Conservation (phyloP, 2,329 filamentous ascomycete species). For the Helotiales sp. region DNA sequence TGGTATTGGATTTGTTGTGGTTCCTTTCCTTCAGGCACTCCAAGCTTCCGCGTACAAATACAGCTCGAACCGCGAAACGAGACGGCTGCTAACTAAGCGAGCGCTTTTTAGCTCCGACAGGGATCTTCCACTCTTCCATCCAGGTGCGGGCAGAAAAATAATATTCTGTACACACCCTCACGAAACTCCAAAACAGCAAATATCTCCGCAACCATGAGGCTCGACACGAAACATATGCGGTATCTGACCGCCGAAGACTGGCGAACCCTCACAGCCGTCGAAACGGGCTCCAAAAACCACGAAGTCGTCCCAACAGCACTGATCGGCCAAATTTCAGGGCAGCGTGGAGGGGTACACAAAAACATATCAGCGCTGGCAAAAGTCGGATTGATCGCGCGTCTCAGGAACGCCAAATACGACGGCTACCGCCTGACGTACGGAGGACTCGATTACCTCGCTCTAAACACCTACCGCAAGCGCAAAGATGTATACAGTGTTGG, state of each 20-base stretch:
- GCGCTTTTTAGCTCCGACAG: slow-evolving; percentile 29
- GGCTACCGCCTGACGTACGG: slow-evolving; percentile 97
- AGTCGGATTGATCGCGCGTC: slow-evolving; percentile 84
- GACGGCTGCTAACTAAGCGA: slow-evolving; percentile 30
- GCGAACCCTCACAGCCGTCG: slow-evolving; percentile 90
- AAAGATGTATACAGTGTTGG: slow-evolving; percentile 89
- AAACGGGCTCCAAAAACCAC: slow-evolving; percentile 94
- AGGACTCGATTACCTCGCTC: slow-evolving; percentile 94
- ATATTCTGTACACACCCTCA: slow-evolving; percentile 12
- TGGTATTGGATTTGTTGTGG: slow-evolving; percentile 24
- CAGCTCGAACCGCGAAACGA: slow-evolving; percentile 32
- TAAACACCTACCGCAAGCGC: slow-evolving; percentile 84
- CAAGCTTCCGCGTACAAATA: slow-evolving; percentile 42
- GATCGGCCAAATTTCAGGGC: slow-evolving; percentile 81
- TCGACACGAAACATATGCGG: slow-evolving; percentile 91
- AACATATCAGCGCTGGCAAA: slow-evolving; percentile 93
- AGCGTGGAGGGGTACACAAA: slow-evolving; percentile 82
- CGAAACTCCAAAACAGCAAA: slow-evolving; percentile 18
- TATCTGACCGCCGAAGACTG: slow-evolving; percentile 94
- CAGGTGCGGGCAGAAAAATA: slow-evolving; percentile 35
- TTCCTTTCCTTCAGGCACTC: slow-evolving; percentile 36
- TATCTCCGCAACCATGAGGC: slow-evolving; percentile 69
- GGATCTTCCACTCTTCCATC: slow-evolving; percentile 19
- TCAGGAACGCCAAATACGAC: slow-evolving; percentile 97
- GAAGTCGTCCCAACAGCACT: slow-evolving; percentile 92